Percentiles rank a stretch among this genome's conserved stretches.
Conservation (phyloP, 2,329 filamentous ascomycete species). For the Aplosporella prunicola region DNA sequence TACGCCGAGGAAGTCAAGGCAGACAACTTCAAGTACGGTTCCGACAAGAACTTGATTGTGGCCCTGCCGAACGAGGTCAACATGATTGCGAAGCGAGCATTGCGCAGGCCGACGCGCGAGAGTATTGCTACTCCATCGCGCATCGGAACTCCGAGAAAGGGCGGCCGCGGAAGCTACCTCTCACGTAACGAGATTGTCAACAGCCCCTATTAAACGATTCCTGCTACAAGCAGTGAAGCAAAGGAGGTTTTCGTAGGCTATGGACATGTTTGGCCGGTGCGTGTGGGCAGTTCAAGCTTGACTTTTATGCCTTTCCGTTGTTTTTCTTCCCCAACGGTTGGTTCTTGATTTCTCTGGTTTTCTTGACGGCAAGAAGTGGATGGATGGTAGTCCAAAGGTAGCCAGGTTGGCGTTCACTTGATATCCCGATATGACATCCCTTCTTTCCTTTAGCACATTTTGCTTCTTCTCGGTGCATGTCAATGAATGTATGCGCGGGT, state of each 20-base stretch:
- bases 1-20: slow-evolving; percentile 94
- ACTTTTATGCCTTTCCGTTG: too few species aligned
- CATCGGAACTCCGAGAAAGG: slow-evolving; percentile 26
- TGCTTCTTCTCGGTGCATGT: too few species aligned
- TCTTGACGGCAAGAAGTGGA: too few species aligned
- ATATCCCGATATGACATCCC: background rate
- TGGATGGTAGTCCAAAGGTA: too few species aligned
- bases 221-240: too few species aligned
- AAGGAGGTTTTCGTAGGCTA: too few species aligned
- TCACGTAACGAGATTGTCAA: slow-evolving; percentile 79
- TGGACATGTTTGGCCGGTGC: too few species aligned
- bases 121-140: slow-evolving; percentile 63
- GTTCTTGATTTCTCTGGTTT: too few species aligned
- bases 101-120: slow-evolving; percentile 84
- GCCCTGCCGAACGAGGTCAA: slow-evolving; percentile 95
- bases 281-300: too few species aligned
- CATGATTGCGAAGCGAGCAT: slow-evolving; percentile 80
- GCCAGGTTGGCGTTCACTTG: background rate
- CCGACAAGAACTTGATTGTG: slow-evolving; percentile 96
- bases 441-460: too few species aligned
- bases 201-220: slow-evolving; percentile 45
- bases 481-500: too few species aligned
- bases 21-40: slow-evolving; percentile 96
- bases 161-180: slow-evolving; percentile 56
- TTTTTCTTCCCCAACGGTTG: too few species aligned